These are phyloP conservation scores for Trichoderma hamatum DNA, from an alignment of 2,329 filamentous ascomycete species.

Conservation along the genomic window DNA sequence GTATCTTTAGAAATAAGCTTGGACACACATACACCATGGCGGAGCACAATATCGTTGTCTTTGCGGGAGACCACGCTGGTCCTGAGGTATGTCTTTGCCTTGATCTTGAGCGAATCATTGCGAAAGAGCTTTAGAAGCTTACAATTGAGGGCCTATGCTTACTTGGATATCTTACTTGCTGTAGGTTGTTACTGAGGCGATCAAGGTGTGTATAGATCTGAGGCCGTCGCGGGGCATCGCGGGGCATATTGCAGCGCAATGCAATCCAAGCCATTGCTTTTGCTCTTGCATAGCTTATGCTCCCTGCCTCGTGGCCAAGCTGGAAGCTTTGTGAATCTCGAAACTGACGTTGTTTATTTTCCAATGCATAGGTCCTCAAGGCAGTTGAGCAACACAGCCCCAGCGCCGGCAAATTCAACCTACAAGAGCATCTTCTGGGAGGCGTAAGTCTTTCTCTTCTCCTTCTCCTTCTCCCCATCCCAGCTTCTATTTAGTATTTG, in stretches of 20 bases:
- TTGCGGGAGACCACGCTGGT: conserved; percentile 82
- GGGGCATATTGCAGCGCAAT: neutral
- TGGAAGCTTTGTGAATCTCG: neutral
- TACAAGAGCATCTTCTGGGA: conserved; percentile 86
- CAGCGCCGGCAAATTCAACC: conserved; percentile 76
- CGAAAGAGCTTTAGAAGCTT: neutral
- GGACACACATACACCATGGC: conserved; percentile 58
- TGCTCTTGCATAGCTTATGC: neutral
- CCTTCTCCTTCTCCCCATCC: neutral
- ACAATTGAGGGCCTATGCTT: neutral
- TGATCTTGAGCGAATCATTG: neutral
- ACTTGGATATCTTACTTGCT: conserved; percentile 19
- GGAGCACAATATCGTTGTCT: conserved; percentile 77
- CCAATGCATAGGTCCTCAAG: conserved; percentile 68
- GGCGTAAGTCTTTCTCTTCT: conserved; percentile 64
- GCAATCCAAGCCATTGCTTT: neutral
- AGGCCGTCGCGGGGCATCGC: neutral
- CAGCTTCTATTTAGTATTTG: neutral
- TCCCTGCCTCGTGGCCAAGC: neutral
- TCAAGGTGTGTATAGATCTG: conserved; percentile 65
- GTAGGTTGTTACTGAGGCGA: conserved; percentile 76
- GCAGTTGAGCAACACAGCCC: conserved; percentile 73
- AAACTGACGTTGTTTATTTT: neutral
- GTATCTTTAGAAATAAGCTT: neutral
- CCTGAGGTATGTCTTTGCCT: conserved; percentile 65